Conservation (phyloP, 208 protist species). For the Leishmania arabica region DNA sequence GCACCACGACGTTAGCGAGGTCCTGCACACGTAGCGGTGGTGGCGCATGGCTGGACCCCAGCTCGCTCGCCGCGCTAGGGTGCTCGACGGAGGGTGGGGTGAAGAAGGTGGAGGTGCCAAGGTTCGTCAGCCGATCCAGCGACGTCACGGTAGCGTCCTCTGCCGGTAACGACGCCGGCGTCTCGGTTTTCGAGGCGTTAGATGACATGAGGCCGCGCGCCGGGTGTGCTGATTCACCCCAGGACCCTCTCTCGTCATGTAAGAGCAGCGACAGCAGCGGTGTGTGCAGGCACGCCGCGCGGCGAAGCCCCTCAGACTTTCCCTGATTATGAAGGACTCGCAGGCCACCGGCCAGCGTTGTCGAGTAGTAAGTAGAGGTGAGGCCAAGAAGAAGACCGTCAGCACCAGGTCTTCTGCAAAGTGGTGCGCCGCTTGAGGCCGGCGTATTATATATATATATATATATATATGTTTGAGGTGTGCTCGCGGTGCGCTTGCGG, state of each 20-base stretch:
- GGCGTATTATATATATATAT: not conserved
- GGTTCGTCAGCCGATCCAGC: not conserved
- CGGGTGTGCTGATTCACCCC: not conserved
- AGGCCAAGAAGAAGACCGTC: not conserved
- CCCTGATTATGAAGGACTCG: not conserved
- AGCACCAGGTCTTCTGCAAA: no score
- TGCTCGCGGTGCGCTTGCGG: not conserved
- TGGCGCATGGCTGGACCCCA: not conserved
- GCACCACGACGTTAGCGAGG: not conserved
- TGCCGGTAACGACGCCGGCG: not conserved
- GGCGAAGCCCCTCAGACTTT: not conserved
- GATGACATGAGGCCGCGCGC: conserved; percentile 1
- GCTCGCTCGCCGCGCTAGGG: not conserved
- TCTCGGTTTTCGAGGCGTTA: not conserved
- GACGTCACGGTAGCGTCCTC: not conserved
- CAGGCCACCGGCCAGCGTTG: not conserved
- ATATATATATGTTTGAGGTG: not conserved
- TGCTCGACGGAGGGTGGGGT: not conserved
- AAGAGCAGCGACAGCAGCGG: not conserved
- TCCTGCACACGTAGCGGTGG: conserved; percentile 9
- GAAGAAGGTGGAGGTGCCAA: not conserved
- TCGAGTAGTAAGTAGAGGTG: not conserved
- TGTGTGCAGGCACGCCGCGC: not conserved
- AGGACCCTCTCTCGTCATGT: not conserved
- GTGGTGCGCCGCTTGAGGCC: not conserved